Evolutionary conservation across 345 rosid genomes (phyloP), one percentile per base, ranked within the genome.

Genomic region (Psidium guajava): DNA sequence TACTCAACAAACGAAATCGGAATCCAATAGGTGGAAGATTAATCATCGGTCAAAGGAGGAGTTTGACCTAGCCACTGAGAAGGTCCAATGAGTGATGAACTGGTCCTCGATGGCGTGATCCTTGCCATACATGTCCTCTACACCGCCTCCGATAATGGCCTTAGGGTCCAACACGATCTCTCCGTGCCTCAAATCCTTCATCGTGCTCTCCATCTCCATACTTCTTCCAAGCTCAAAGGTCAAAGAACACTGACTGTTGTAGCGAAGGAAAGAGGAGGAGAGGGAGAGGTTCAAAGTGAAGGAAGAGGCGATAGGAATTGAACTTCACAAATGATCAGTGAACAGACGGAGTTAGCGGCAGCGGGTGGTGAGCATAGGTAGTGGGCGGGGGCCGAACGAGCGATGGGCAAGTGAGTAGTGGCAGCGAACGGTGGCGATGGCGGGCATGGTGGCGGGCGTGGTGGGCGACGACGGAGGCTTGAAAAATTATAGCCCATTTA

Each of bases 51-150:
- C 36, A 44, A 83, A 32, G 49, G 83, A 47, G 69, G 57, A 73
- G 53, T 40, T 84, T 84, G 83, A 92, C 98, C 98, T 95, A 64
- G 98, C 97, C 75, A 96, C 95, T 44, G 96, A 93, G 90, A 87
- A 89, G 73, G 98, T 91, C 99, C 99, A 96, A 22, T 98, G 98
- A 58, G 98, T 95, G 90, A 95, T 88, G 52, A 88, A 92, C 89
- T 94, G 98, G 42, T 96, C 98, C 90, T 91, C 90, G 42, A 95
- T 93, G 89, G 98, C 96, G 56, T 89, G 54, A 92, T 96, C 98
- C 91, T 95, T 98, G 42, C 95, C 98, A 74, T 93, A 93, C 42
- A 92, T 93, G 84, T 96, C 96, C 89, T 90, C 96, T 80, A 91
- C 96, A 54, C 98, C 96, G 22, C 97, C 98, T 52, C 88, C 90